Evolutionary conservation across 2,329 filamentous ascomycete species (phyloP).

Genomic region (Simplicillium aogashimaense): DNA sequence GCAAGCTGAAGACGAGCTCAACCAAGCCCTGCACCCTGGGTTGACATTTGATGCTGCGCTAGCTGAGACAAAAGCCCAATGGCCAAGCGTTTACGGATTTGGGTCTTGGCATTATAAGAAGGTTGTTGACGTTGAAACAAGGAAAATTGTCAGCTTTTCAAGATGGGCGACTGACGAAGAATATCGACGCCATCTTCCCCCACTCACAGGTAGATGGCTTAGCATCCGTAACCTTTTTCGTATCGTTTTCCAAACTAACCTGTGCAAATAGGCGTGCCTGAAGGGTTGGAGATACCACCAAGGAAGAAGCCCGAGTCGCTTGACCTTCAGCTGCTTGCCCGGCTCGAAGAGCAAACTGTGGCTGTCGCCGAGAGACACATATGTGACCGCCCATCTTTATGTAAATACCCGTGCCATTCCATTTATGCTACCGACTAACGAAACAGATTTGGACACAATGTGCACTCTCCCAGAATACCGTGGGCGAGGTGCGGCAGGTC

Average conservation of each 20-base stretch:
- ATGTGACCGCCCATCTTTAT: background rate
- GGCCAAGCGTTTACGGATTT: conserved; percentile 4
- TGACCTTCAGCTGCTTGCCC: background rate
- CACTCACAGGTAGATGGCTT: background rate
- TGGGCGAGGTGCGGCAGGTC: background rate
- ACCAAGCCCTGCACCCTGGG: conserved; percentile 1
- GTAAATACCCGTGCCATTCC: background rate
- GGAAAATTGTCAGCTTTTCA: conserved; percentile 1
- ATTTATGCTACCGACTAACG: background rate
- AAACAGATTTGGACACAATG: background rate
- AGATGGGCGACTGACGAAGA: background rate
- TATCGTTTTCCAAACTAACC: background rate
- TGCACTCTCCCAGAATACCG: conserved; percentile 2
- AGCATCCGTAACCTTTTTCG: background rate
- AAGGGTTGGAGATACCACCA: conserved; percentile 1
- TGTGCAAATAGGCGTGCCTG: conserved; percentile 1
- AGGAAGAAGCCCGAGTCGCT: conserved; percentile 2
- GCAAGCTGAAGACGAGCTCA: background rate
- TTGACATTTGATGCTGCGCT: background rate
- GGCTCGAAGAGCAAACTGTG: background rate
- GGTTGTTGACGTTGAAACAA: conserved; percentile 1
- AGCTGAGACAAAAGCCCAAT: conserved; percentile 2
- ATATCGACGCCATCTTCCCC: background rate
- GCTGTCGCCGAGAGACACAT: background rate
- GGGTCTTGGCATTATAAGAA: conserved; percentile 1